Evolutionary conservation across 1,284 basidiomycete species (phyloP), one percentile per base, ranked within the genome.

Genomic region (Austroboletus niveus): DNA sequence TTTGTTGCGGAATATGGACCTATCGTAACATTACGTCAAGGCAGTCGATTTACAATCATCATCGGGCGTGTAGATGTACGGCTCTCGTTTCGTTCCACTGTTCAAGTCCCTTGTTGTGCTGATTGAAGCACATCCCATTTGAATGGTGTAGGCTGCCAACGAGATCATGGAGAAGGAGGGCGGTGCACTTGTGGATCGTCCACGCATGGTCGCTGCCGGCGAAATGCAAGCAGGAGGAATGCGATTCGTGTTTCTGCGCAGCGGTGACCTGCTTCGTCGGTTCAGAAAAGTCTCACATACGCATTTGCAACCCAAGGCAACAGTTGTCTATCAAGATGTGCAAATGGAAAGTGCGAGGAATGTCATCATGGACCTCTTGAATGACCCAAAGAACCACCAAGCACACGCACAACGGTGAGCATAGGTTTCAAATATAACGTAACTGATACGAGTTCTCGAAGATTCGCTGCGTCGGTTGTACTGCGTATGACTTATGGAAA

Each of bases 401-500:
- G 57, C 49, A 6, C 74, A 75, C 45, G 62, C 54, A 5, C 60
- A 59, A 42, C 61, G 65, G 73, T 69, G 51, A 22, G 55, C 59
- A 29, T 29, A 29, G 10, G 24, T 6, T 12, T 0, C 39, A 36
- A 27, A 8, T 5, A 10, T 7, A 20, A 8, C 20, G 34, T 11
- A 27, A 27, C 22, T 14, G 5, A 51, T 24, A 14, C 3, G 6
- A 29, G 10, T 31, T 15, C 9, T 47, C 47, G 17, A 51, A 87
- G 83, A 39, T 87, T 80, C 57, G 78, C 84, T 0, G 79, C 84
- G 0, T 80, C 80, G 2, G 76, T 87, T 0, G 81, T 86, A 4
- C 75, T 89, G 69, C 75, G 78, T 2, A 69, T 87, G 42, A 78
- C 83, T 2, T 88, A 88, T 57, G 86, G 85, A 7, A 84, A 81